Conservation (phyloP, 2,329 filamentous ascomycete species). For the Triangularia verruculosa region DNA sequence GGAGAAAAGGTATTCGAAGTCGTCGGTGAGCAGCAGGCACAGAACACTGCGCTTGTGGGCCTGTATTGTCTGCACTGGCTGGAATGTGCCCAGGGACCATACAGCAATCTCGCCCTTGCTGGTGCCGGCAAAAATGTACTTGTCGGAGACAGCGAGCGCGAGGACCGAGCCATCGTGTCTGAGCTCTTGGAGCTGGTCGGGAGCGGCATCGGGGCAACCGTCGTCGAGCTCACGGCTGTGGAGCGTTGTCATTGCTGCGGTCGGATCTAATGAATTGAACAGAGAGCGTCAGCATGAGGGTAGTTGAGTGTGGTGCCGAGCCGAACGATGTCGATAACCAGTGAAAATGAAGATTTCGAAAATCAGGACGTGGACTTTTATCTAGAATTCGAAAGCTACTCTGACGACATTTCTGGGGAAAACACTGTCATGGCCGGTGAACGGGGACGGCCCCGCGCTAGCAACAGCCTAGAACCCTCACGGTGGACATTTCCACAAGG, state of each 20-base stretch:
- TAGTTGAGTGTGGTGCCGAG: too few relatives aligned
- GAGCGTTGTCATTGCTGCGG: conserved; percentile 19
- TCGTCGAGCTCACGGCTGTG: conserved; percentile 27
- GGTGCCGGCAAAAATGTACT: conserved; percentile 85
- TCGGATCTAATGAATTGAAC: conserved; percentile 3
- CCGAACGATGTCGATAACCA: too few relatives aligned
- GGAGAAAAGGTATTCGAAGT: conserved; percentile 75
- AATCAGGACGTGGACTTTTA: not conserved
- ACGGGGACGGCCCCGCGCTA: conserved; percentile 13
- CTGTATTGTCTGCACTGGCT: conserved; percentile 73
- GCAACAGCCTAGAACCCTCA: conserved; percentile 11
- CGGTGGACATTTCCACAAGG: conserved; percentile 6
- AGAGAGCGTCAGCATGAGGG: not conserved
- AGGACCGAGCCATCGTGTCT: conserved; percentile 77
- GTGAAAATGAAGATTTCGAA: not conserved
- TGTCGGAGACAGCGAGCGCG: conserved; percentile 74
- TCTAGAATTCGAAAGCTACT: not conserved
- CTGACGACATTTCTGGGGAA: conserved; percentile 19
- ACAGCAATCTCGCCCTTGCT: conserved; percentile 91
- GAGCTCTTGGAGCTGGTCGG: conserved; percentile 71
- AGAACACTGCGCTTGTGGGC: conserved; percentile 91
- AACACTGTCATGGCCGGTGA: conserved; percentile 6
- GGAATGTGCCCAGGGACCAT: conserved; percentile 86
- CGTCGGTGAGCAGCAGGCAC: conserved; percentile 70
- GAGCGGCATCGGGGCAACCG: conserved; percentile 36